phyloP scores from a whole-genome alignment of 139 green algal species.

The Volvox africanus region DNA sequence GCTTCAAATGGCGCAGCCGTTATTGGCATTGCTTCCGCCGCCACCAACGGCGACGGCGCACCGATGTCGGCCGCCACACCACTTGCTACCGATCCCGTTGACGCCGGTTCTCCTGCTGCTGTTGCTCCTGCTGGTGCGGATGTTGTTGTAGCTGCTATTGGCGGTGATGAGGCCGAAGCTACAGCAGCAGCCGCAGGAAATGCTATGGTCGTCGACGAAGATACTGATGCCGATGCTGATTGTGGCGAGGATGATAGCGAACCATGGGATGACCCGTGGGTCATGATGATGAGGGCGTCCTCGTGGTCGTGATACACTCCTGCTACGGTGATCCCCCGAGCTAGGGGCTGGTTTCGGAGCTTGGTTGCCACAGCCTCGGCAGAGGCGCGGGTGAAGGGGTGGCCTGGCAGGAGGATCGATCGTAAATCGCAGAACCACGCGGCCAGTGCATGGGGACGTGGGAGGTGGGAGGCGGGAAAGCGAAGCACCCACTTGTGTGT shows the following conservation, averaged over 20 bases:
- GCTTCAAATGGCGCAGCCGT: not conserved
- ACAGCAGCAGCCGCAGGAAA: not conserved
- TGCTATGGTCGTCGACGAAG: not conserved
- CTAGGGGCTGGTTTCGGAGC: not conserved
- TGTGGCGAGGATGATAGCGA: not conserved
- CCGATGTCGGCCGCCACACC: no score
- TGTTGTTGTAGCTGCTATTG: not conserved
- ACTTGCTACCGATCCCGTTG: not conserved
- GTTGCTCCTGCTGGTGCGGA: not conserved
- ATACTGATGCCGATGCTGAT: not conserved
- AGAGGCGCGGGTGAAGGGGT: not conserved
- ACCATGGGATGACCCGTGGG: not conserved
- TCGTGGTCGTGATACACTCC: slow-evolving; percentile 2
- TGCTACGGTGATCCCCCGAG: not conserved
- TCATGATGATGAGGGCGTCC: not conserved
- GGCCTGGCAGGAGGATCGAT: not conserved
- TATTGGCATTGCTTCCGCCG: not conserved
- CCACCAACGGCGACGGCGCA: no score
- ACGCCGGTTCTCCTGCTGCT: not conserved
- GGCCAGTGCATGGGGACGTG: no score
- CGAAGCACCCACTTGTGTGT: no score
- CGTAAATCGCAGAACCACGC: no score
- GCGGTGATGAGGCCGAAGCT: not conserved
- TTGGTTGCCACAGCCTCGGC: not conserved
- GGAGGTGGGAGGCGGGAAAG: no score